Percentiles rank a stretch among this genome's conserved stretches.
phyloP scores from a whole-genome alignment of 345 rosid genomes.

The Camelina neglecta region DNA sequence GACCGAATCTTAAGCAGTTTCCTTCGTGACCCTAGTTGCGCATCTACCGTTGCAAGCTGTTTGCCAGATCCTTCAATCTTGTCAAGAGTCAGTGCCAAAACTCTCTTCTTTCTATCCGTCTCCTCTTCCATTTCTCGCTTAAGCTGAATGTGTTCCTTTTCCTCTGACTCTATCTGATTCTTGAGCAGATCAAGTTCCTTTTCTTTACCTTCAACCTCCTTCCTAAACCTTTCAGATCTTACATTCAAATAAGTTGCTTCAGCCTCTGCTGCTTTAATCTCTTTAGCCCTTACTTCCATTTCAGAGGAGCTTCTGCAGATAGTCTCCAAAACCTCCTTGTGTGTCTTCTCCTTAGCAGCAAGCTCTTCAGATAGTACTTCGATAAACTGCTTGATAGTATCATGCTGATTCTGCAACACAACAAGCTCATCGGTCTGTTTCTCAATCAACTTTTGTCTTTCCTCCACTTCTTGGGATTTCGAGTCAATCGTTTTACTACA shows the following conservation, averaged over 20 bases:
- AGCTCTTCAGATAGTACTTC: slow-evolving; percentile 14
- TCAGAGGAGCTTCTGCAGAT: slow-evolving; percentile 27
- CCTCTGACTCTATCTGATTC: slow-evolving; percentile 25
- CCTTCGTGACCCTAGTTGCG: slow-evolving; percentile 6
- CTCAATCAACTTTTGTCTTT: slow-evolving; percentile 20
- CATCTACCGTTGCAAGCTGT: slow-evolving; percentile 14
- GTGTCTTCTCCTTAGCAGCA: slow-evolving; percentile 18
- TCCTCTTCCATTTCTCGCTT: slow-evolving; percentile 14
- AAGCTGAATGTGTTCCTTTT: slow-evolving; percentile 11
- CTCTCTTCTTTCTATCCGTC: neutral
- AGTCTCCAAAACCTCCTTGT: slow-evolving; percentile 17
- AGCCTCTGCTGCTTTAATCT: slow-evolving; percentile 17
- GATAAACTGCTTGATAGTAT: neutral
- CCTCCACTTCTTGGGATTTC: slow-evolving; percentile 24
- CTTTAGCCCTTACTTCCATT: slow-evolving; percentile 20
- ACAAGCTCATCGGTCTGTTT: slow-evolving; percentile 15
- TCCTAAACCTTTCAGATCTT: slow-evolving; percentile 16
- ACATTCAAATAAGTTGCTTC: neutral
- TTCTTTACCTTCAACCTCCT: slow-evolving; percentile 25
- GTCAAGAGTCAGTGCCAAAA: neutral
- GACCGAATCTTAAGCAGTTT: neutral
- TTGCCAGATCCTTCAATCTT: slow-evolving; percentile 9
- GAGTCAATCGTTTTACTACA: slow-evolving; percentile 9
- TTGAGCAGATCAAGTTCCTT: slow-evolving; percentile 20
- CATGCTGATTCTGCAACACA: slow-evolving; percentile 19